These are phyloP conservation scores for Drechmeria coniospora DNA, from an alignment of 2,329 filamentous ascomycete genomes.

Conservation along the genomic window DNA sequence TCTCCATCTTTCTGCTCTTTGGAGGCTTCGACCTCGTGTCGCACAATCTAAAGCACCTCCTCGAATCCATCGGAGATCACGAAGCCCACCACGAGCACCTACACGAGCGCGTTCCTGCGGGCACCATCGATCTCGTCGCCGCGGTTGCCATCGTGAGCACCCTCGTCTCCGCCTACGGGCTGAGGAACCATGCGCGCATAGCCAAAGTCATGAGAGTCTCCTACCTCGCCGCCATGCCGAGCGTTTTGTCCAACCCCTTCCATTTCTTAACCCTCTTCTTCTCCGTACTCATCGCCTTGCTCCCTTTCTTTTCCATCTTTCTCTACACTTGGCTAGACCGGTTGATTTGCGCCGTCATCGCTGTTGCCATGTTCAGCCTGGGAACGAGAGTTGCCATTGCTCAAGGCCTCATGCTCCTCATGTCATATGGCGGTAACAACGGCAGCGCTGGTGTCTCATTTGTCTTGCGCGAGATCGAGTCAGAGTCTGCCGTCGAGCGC, in stretches of 20 bases:
- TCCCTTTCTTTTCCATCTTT: constrained; percentile 69
- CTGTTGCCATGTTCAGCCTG: constrained; percentile 75
- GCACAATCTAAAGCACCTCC: constrained; percentile 83
- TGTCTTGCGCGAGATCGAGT: constrained; percentile 73
- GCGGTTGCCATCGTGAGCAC: constrained; percentile 72
- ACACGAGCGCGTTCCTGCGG: constrained; percentile 52
- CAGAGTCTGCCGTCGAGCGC: constrained; percentile 56
- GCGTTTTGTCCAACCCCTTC: constrained; percentile 82
- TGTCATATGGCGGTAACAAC: constrained; percentile 52
- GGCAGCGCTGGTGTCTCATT: constrained; percentile 42
- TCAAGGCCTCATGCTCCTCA: constrained; percentile 85
- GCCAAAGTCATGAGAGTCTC: constrained; percentile 80
- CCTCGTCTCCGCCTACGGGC: constrained; percentile 67
- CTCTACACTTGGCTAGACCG: constrained; percentile 75
- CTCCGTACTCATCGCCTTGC: constrained; percentile 61
- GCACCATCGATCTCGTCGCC: constrained; percentile 68
- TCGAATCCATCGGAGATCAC: constrained; percentile 49
- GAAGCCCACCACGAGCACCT: constrained; percentile 54
- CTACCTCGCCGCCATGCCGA: constrained; percentile 67
- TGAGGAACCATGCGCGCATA: constrained; percentile 85
- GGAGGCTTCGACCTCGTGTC: constrained; percentile 92
- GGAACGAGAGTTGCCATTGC: constrained; percentile 72
- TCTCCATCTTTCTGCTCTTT: constrained; percentile 93
- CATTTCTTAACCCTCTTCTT: constrained; percentile 89
- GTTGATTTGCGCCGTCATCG: constrained; percentile 65